These are phyloP conservation scores for Coprinopsis marcescibilis DNA, from an alignment of 768 basidiomycete species.

Conservation along the genomic window DNA sequence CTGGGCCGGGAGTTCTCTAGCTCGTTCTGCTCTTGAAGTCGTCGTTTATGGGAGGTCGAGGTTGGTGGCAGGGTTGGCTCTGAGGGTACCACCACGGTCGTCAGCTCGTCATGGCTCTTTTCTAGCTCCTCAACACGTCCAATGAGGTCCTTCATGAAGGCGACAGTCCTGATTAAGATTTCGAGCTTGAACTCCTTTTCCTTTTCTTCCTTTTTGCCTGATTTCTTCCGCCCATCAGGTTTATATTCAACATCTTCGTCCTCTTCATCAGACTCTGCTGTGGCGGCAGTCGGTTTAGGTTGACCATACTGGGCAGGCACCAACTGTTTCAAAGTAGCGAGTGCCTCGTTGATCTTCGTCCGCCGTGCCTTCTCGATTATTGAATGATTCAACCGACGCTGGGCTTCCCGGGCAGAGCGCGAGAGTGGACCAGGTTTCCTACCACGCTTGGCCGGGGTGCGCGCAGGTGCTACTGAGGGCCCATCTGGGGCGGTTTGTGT, in stretches of 20 bases:
- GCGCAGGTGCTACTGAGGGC: not conserved
- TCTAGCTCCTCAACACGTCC: conserved; percentile 42
- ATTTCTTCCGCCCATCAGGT: conserved; percentile 26
- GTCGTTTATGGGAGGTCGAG: conserved; percentile 14
- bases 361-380: conserved; percentile 91
- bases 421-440: conserved; percentile 71
- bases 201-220: conserved; percentile 47
- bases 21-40: conserved; percentile 4
- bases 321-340: conserved; percentile 69
- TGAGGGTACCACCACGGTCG: too few species aligned
- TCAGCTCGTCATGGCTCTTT: conserved; percentile 3
- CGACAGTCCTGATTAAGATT: conserved; percentile 77
- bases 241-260: conserved; percentile 32
- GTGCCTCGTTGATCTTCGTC: conserved; percentile 93
- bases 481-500: conserved; percentile 2
- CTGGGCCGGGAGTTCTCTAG: not conserved
- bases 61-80: not conserved
- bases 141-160: conserved; percentile 69
- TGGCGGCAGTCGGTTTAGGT: conserved; percentile 15
- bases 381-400: conserved; percentile 90
- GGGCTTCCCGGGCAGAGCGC: conserved; percentile 74
- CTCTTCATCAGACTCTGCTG: conserved; percentile 29
- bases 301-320: conserved; percentile 58
- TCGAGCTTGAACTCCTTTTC: conserved; percentile 93
- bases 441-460: conserved; percentile 49